These are phyloP conservation scores for Taiwanofungus camphoratus DNA, from an alignment of 1,284 basidiomycete genomes.

Conservation along the genomic window DNA sequence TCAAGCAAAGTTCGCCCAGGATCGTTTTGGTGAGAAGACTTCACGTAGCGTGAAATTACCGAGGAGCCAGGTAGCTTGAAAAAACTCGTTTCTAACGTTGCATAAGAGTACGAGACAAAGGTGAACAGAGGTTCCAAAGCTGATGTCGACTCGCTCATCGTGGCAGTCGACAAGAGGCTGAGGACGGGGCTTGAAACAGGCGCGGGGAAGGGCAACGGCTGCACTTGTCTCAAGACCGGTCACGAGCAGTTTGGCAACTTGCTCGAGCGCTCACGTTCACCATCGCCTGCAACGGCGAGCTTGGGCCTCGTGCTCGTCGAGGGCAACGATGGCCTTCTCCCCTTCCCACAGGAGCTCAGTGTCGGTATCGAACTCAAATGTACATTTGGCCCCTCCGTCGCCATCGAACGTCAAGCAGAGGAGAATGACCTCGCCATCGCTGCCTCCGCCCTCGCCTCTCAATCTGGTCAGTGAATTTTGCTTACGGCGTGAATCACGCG, in stretches of 20 bases:
- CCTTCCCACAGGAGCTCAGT: constrained; percentile 25
- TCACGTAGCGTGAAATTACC: constrained; percentile 88
- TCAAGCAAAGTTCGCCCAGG: constrained; percentile 91
- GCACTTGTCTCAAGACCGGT: no score
- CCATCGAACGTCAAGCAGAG: constrained; percentile 22
- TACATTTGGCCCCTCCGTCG: constrained; percentile 24
- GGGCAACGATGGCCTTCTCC: constrained; percentile 23
- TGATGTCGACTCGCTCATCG: constrained; percentile 33
- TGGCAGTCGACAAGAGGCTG: constrained; percentile 15
- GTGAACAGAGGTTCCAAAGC: constrained; percentile 55
- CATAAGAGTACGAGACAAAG: constrained; percentile 50
- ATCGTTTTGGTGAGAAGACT: constrained; percentile 85
- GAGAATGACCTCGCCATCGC: constrained; percentile 30
- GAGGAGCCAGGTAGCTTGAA: constrained; percentile 83
- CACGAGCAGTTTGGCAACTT: no score
- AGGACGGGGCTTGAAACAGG: no score
- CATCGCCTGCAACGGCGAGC: constrained; percentile 23
- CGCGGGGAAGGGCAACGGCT: no score
- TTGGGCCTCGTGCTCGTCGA: constrained; percentile 25
- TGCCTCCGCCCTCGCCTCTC: constrained; percentile 31
- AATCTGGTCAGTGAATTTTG: constrained; percentile 28
- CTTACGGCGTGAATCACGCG: constrained; percentile 11
- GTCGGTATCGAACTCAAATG: constrained; percentile 25
- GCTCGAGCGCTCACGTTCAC: constrained; percentile 5
- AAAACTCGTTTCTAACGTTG: constrained; percentile 55